Evolutionary conservation across 805 yeast species (phyloP).

Genomic region (Myxozyma melibiosi): DNA sequence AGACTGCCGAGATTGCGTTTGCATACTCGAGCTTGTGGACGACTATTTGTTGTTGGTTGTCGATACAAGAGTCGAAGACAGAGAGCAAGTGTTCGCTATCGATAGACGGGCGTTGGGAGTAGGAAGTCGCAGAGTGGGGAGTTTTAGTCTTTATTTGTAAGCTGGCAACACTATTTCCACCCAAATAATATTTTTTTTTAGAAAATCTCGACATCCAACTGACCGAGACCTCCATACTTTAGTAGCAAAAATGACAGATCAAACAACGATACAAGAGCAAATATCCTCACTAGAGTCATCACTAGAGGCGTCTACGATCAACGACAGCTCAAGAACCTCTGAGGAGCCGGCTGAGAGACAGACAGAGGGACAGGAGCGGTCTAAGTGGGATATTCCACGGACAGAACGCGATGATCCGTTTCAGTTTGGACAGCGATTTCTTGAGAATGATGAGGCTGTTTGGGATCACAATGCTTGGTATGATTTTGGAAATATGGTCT

Average conservation of each 20-base stretch:
- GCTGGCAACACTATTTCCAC: background rate
- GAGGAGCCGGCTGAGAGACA: background rate
- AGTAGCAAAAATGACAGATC: background rate
- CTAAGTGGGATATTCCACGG: constrained; percentile 32
- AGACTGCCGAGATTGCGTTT: background rate
- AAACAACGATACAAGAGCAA: background rate
- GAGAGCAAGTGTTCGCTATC: no score
- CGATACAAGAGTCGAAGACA: no score
- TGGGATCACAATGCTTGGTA: constrained; percentile 90
- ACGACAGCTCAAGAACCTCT: background rate
- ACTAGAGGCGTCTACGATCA: background rate
- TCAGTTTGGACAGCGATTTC: constrained; percentile 82
- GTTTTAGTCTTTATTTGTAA: background rate
- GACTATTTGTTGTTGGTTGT: no score
- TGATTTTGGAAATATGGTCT: constrained; percentile 1
- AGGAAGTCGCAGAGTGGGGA: no score
- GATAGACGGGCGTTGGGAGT: no score
- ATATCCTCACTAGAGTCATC: background rate
- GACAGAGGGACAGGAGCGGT: background rate
- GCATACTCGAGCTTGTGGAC: no score
- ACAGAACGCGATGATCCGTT: constrained; percentile 57
- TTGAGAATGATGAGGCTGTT: constrained; percentile 70
- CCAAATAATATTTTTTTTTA: no score
- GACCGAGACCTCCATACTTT: no score
- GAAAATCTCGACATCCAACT: no score